These are phyloP conservation scores for Artomyces pyxidatus DNA, from an alignment of 768 basidiomycete species.

Conservation along the genomic window DNA sequence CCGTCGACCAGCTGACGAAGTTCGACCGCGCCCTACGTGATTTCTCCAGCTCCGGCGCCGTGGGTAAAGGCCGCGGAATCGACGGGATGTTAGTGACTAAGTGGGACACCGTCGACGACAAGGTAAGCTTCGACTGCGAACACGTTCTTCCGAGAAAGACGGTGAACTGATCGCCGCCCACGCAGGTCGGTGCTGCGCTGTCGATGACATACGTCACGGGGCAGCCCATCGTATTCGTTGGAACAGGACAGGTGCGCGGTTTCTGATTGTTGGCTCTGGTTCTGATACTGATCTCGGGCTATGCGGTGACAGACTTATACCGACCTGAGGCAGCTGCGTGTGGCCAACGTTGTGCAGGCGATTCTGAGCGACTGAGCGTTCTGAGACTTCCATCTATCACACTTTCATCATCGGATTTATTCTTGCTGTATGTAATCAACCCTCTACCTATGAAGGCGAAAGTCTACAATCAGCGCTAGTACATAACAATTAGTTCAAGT, in stretches of 20 bases:
- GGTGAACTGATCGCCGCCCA: background rate
- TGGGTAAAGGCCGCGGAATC: conserved; percentile 78
- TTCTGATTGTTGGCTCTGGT: too few species aligned
- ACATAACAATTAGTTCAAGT: too few species aligned
- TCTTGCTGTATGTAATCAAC: too few species aligned
- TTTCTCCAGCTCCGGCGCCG: conserved; percentile 65
- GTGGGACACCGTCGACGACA: conserved; percentile 98
- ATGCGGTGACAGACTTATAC: conserved; percentile 81
- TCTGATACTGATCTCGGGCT: too few species aligned
- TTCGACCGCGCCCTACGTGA: conserved; percentile 92
- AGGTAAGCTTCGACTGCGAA: conserved; percentile 42
- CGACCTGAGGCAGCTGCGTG: conserved; percentile 84
- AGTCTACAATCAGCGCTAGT: too few species aligned
- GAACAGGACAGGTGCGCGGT: conserved; percentile 80
- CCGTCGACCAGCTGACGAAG: conserved; percentile 94
- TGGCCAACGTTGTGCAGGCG: conserved; percentile 89
- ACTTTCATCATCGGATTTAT: too few species aligned
- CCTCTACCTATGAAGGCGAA: too few species aligned
- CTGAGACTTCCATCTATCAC: too few species aligned
- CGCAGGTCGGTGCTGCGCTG: conserved; percentile 91
- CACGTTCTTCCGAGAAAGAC: background rate
- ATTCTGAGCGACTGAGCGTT: conserved; percentile 64
- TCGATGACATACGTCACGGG: conserved; percentile 99
- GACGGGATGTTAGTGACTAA: conserved; percentile 99
- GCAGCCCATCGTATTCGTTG: conserved; percentile 96